Evolutionary conservation across 2,329 filamentous ascomycete genomes (phyloP), one percentile per base, ranked within the genome.

Genomic region (Alternaria novae-zelandiae): DNA sequence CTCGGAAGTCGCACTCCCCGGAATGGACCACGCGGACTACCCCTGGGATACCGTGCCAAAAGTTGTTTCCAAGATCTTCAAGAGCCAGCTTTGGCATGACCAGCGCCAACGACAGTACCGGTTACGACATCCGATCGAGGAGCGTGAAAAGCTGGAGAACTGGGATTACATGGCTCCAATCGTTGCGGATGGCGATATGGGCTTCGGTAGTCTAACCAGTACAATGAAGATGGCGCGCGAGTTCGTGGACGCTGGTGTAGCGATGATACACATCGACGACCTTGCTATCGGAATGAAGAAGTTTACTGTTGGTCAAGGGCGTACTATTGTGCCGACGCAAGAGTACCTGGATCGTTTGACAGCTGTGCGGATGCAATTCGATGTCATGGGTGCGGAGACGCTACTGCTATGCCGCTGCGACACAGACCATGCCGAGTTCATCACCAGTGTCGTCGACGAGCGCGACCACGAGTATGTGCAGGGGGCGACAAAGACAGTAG

Each of bases 181-280:
- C 46, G 69, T 83, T 0, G 81, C 81, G 5, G 81, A 82, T 61
- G 80, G 76, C 7, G 81, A 83, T 60, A 82, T 82, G 81, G 81
- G 81, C 7, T 82, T 83, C 45, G 81, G 81, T 6, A 76, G 74
- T 12, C 61, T 82, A 49, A 82, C 81, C 1, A 75, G 72, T 2
- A 79, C 77, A 5, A 78, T 82, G 71, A 82, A 83, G 72, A 77
- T 82, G 73, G 76, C 78, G 6, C 70, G 74, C 25, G 71, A 75
- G n/a, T 82, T 83, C 59, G 80, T 82, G n/a, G 81, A 82, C 47
- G 74, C 77, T 13, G 81, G 81, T 6, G 81, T 81, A 2, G 81
- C 81, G 10, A 82, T 82, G 77, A 80, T 83, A 47, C 81, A 83
- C 56, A 73, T 83, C 5, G 81, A 83, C 57, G 81, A 83, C 59